Base-by-base conservation (phyloP, 176 grass and related monocot genomes). In the Musa itinerans region DNA sequence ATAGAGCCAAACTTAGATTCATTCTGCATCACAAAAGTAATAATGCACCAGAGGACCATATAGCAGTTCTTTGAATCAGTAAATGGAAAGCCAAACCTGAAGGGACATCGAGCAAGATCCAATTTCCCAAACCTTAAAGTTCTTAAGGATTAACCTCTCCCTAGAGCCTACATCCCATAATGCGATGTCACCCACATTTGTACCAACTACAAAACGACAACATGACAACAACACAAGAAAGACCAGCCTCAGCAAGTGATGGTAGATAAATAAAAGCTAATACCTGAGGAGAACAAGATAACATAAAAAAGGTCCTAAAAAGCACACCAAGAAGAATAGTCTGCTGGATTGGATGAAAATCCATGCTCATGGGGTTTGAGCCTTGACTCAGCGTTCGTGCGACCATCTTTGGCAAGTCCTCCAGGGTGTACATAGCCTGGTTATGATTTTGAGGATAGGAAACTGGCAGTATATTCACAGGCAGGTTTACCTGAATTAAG, bases 121-220 rank as follows among this genome's bases (percentile, higher is more conserved):
- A 78, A 99, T 81, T 22, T 99, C 96, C 96, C 96, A 99, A 68
- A 99, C 96, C 80, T 99, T 99, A 74, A 99, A 99, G 71, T 87
- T 94, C 79, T 83, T 94, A 76, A 83, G 69, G 77, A 81, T 66
- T 55, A 95, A 84, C 80, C 81, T 89, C 20, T 99, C 96, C 78
- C 90, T 94, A 29, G 83, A 88, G 77, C 91, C 96, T 74, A 99
- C 96, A 88, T 99, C 96, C 96, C 96, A 99, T 65, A 99, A 83
- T 83, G 84, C 96, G 77, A 99, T 89, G 59, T 99, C 96, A 77
- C 96, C 96, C 80, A 99, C 86, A 86, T 92, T 95, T 55, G 96
- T 99, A 81, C 96, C 96, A 87, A 99, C 96, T 99, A 83, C 53
- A 86, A 63, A 1, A 69, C 8, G 78, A 73, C 66, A 63, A 21